Base-by-base conservation (phyloP, 208 protist genomes). In the Naegleria lovaniensis region DNA sequence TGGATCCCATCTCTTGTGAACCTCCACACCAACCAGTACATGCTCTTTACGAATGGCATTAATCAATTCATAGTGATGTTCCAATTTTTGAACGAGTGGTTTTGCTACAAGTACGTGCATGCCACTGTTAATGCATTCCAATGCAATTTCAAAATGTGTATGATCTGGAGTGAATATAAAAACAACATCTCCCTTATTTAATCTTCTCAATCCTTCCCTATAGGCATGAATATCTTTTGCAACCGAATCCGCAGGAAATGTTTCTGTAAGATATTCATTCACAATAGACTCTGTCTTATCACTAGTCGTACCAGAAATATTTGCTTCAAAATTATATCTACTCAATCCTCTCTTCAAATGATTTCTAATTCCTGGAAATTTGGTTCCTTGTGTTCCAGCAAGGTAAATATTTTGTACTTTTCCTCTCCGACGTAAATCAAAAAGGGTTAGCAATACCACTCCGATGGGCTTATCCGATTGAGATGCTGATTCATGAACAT, bases 161-260 rank as follows among this genome's bases (percentile, higher is more conserved):
- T 94, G 88, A 88, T 95, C 94, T 15, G 94, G 94, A 2, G 94
- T 95, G 85, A 95, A 95, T 67, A 95, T 92, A 59, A 91, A 90
- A 13, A 86, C 90, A 22, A 92, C 75, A 91, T 95, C 93, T 33
- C 93, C 93, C 0, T 85, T 85, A 33, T 93, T n/a, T 36, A 94
- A 90, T 6, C 33, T 48, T 39, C 93, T 87, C 5, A 93, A 22
- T 22, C 91, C 93, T 19, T n/a, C 39, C 2, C 41, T 19, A 48
- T 94, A 94, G 36, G 93, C 91, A 2, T 92, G 6, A 9, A 48
- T 55, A 38, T 95, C 92, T 52, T 90, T 55, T 41, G 52, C 55
- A 43, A 93, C 90, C 39, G 91, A 51, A 84, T 94, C 93, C 5
- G 55, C 91, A 11, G 93, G 93, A 67, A 58, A 94, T 36, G 92